phyloP scores from a whole-genome alignment of 2,329 filamentous ascomycete genomes.

The Pseudogymnoascus sp. region DNA sequence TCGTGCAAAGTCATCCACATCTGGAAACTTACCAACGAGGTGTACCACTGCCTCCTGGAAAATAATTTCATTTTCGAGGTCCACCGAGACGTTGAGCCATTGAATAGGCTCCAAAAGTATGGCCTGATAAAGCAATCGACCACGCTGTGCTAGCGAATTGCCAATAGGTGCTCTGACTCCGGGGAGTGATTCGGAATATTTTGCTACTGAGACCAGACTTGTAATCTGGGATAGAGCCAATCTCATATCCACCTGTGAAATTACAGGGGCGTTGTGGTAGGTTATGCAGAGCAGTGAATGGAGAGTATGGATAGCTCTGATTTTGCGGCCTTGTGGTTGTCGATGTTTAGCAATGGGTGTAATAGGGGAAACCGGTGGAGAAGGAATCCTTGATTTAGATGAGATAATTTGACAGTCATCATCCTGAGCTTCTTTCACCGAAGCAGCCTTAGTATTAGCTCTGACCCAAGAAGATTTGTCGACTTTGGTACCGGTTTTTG shows the following conservation, averaged over 20 bases:
- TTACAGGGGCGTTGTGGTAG: conserved; percentile 11
- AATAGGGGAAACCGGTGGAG: not conserved
- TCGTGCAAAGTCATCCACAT: not conserved
- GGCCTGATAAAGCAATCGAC: conserved; percentile 14
- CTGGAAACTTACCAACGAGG: conserved; percentile 17
- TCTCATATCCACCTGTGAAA: conserved; percentile 12
- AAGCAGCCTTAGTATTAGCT: not conserved
- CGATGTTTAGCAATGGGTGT: not conserved
- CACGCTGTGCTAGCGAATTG: conserved; percentile 12
- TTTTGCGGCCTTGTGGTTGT: not conserved
- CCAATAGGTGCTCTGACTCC: conserved; percentile 12
- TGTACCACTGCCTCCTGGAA: conserved; percentile 22
- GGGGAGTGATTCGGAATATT: conserved; percentile 7
- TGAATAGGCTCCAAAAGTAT: conserved; percentile 16
- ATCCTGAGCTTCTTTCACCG: not conserved
- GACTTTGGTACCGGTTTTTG: not conserved
- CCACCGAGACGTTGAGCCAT: conserved; percentile 16
- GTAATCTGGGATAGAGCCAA: conserved; percentile 14
- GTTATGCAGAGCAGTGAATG: conserved; percentile 17
- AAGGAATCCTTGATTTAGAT: not conserved
- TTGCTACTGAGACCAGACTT: conserved; percentile 11
- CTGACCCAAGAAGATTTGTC: not conserved
- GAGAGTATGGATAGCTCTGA: conserved; percentile 15
- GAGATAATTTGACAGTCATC: not conserved
- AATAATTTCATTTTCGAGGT: conserved; percentile 16